Base-by-base conservation (phyloP, 306 rosid species). In the Senna tora region DNA sequence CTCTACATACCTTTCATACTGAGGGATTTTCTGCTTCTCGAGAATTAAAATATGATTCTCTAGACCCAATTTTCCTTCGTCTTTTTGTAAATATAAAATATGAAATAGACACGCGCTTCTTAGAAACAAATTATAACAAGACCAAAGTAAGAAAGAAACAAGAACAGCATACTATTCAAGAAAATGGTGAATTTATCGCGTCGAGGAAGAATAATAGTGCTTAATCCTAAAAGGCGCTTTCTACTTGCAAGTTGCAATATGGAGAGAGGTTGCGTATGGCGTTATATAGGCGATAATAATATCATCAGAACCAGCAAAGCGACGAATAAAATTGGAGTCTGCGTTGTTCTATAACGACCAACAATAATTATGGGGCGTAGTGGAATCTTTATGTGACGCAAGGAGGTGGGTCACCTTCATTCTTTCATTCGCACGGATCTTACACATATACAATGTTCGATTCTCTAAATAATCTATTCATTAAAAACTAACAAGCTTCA, bases 331-430 rank as follows among this genome's bases (percentile, higher is more conserved):
- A 41, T 41, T 7, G 45, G 45, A 41, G 9, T 41, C 45, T 6
- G 11, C 45, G 45, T 9, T 3, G 2, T 41, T 7, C 12, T 41
- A 41, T 63, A 13, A 65, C 55, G 38, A 13, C 39, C 70, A 65
- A 6, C 20, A n/a, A 25, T 25, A 25, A 25, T 25, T 1, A 1
- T 46, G 28, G 54, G 17, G 17, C 10, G 39, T 7, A 30, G 7
- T 30, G 33, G 65, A 54, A 69, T 25, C 43, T 70, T 9, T 5
- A 22, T 14, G 53, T 61, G 46, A 68, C 25, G 38, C 65, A 65
- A 65, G 36, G 43, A 5, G 9, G 57, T 25, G 3, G 10, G 73
- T 34, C 57, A 11, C 45, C 8, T 21, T 25, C 3, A 1, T 25
- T 25, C 3, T 25, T 25, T 25, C 1, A 25, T 25, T 3, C 30